These are phyloP conservation scores for Globisporangium perplexum DNA, from an alignment of 352 stramenopile genomes.

Conservation along the genomic window DNA sequence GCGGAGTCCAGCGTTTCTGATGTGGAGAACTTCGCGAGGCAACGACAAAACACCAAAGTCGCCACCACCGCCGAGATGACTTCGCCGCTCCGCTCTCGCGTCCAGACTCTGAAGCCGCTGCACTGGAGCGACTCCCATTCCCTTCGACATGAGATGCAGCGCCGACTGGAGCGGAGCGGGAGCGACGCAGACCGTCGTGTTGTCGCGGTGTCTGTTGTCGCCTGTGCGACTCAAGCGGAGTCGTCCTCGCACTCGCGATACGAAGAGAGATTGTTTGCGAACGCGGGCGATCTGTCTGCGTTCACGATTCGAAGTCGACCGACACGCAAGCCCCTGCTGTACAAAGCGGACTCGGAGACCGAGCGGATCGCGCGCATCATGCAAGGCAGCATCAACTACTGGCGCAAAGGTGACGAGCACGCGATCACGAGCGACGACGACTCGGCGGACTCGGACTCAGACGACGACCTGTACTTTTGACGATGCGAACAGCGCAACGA, in stretches of 20 bases:
- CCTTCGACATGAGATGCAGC: constrained; percentile 12
- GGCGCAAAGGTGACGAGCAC: constrained; percentile 36
- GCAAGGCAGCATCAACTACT: constrained; percentile 63
- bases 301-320: constrained; percentile 1
- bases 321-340: constrained; percentile 1
- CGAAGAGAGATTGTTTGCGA: constrained; percentile 1
- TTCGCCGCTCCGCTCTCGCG: not conserved
- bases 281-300: not conserved
- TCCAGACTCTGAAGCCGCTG: not conserved
- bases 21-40: not conserved
- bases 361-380: constrained; percentile 80
- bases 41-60: not conserved
- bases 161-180: constrained; percentile 1
- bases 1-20: not conserved
- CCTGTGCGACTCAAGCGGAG: too few relatives aligned
- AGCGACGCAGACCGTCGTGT: not conserved
- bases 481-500: not conserved
- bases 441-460: constrained; percentile 17
- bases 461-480: constrained; percentile 22
- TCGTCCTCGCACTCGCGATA: not conserved
- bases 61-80: not conserved
- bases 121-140: constrained; percentile 9
- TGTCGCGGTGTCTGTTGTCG: not conserved
- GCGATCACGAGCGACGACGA: constrained; percentile 23
- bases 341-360: constrained; percentile 46